Evolutionary conservation across 2,329 filamentous ascomycete genomes (phyloP), one percentile per base, ranked within the genome.

Genomic region (Trichoderma semiorbis): DNA sequence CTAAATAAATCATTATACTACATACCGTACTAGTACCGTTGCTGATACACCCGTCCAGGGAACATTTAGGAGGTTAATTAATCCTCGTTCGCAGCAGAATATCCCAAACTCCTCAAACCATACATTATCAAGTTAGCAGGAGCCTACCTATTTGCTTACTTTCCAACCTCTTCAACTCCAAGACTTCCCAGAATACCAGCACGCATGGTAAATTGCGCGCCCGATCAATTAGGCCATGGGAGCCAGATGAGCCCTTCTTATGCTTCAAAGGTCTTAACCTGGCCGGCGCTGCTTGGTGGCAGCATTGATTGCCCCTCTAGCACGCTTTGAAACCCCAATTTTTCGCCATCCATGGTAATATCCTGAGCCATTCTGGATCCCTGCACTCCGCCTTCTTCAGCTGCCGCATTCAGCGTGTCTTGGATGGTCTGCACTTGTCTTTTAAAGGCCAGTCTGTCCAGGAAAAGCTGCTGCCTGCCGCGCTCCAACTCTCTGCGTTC

Each of bases 401-500:
- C 83, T 1, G 86, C 88, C n/a, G 83, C 83, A 80, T 86, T 87
- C n/a, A 97, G 85, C 0, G 87, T 87, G 60, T 94, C 91, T 82
- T 98, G 93, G 0, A 94, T 92, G 74, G 95, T 92, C 69, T 91
- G 89, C 30, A 98, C 92, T 68, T 95, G 89, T 81, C 92, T 92
- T 85, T 96, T 94, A 84, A 98, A 97, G 2, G 92, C 89, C 65
- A 99, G 86, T 28, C 96, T 90, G 81, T 99, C 96, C 47, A 98
- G 85, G 85, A 98, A 97, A 21, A 99, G 88, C 80, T 98, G 93
- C 81, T 98, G 95, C 34, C 95, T 90, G 53, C 93, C 93, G 71
- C 95, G 90, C 82, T 99, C 96, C 26, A 99, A 87, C 81, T 99
- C 96, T 73, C 95, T 90, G 72, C 95, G 91, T 84, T 99, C 96